These are phyloP conservation scores for Trichothecium roseum DNA, from an alignment of 2,329 filamentous ascomycete genomes.

Conservation along the genomic window DNA sequence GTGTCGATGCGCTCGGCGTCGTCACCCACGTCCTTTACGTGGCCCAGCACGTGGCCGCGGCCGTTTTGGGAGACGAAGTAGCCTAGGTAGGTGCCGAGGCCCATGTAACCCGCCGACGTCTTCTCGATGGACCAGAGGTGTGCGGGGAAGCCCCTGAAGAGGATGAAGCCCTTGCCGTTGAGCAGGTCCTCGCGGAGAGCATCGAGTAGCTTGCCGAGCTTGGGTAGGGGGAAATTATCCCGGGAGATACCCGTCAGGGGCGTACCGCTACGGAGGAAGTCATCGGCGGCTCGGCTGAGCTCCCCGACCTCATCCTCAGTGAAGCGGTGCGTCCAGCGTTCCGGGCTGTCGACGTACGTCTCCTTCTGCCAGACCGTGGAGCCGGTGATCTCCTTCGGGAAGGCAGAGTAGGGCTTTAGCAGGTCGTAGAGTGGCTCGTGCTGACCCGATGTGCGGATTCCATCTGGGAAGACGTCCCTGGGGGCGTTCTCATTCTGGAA, in stretches of 20 bases:
- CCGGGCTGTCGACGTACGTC: conserved; percentile 51
- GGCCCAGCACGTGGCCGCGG: conserved; percentile 73
- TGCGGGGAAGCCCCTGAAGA: conserved; percentile 80
- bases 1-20: conserved; percentile 73
- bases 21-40: conserved; percentile 82
- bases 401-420: conserved; percentile 57
- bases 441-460: conserved; percentile 53
- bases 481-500: conserved; percentile 1
- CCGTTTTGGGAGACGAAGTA: conserved; percentile 86
- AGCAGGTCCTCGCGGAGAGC: conserved; percentile 36
- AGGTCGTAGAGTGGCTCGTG: conserved; percentile 56
- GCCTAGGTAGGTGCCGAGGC: conserved; percentile 72
- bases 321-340: conserved; percentile 65
- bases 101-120: conserved; percentile 83
- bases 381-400: conserved; percentile 61
- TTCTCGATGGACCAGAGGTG: conserved; percentile 67
- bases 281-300: conserved; percentile 54
- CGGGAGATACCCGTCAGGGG: conserved; percentile 56
- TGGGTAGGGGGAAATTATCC: conserved; percentile 32
- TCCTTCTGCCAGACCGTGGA: conserved; percentile 62
- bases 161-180: conserved; percentile 79
- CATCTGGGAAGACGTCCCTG: conserved; percentile 30
- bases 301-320: conserved; percentile 55
- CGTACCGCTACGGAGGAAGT: conserved; percentile 54
- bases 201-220: conserved; percentile 22